phyloP scores from a whole-genome alignment of 129 eudicot species.

The Flaveria linearis region DNA sequence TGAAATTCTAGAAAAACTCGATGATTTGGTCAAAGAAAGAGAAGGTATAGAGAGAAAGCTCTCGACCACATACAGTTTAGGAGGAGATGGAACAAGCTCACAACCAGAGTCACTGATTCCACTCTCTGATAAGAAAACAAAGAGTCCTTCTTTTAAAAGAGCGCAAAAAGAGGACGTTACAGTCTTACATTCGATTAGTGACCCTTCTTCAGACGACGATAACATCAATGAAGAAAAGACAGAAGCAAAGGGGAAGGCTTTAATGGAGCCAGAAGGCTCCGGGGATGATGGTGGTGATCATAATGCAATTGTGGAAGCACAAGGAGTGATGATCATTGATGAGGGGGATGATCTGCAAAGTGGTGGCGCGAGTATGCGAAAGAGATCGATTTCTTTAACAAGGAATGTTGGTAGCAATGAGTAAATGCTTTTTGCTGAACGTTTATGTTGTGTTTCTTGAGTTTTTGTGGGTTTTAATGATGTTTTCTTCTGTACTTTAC shows the following conservation, averaged over 20 bases:
- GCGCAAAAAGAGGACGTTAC: conserved; percentile 53
- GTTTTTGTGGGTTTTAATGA: conserved; percentile 4
- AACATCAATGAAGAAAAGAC: conserved; percentile 30
- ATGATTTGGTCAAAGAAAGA: conserved; percentile 58
- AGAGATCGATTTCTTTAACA: conserved; percentile 55
- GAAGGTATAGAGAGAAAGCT: conserved; percentile 72
- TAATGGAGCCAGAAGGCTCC: conserved; percentile 40
- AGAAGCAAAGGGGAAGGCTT: conserved; percentile 50
- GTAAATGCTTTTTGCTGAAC: conserved; percentile 12
- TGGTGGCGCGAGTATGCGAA: conserved; percentile 57
- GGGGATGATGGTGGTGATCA: conserved; percentile 43
- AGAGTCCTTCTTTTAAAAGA: conserved; percentile 61
- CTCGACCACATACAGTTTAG: conserved; percentile 78
- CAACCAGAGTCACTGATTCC: conserved; percentile 61
- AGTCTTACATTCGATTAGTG: conserved; percentile 43
- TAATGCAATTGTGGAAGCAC: conserved; percentile 27
- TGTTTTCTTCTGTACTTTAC: conserved; percentile 5
- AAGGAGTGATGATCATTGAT: conserved; percentile 31
- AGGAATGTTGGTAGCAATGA: not conserved
- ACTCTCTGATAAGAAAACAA: conserved; percentile 47
- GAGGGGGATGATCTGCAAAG: conserved; percentile 32
- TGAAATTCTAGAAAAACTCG: conserved; percentile 57
- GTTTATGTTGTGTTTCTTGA: conserved; percentile 12
- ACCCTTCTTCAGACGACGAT: conserved; percentile 41
- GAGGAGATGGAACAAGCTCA: conserved; percentile 52